A percentile compares a stretch with the other conserved stretches of the same genome.
Conservation (phyloP, 169 alveolate genomes). For the Cryptosporidium muris region DNA sequence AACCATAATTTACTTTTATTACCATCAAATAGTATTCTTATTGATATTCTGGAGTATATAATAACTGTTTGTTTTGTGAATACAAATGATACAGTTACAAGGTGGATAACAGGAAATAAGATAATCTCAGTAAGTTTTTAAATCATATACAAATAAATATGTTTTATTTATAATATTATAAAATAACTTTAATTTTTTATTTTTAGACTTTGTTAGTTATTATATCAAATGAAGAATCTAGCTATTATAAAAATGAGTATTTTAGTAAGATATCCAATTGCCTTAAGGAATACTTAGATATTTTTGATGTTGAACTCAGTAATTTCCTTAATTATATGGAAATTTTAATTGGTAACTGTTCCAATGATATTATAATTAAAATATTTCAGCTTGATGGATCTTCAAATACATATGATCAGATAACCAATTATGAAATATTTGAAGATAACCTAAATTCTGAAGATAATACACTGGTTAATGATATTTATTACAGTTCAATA, state of each 20-base stretch:
- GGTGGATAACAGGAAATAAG: constrained; percentile 43
- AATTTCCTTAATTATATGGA: too few relatives aligned
- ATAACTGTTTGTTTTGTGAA: constrained; percentile 21
- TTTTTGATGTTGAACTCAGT: background rate
- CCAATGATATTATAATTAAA: too few relatives aligned
- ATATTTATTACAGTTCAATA: background rate
- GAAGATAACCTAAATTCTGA: background rate
- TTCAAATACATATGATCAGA: too few relatives aligned
- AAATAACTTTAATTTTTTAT: background rate
- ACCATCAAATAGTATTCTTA: constrained; percentile 10
- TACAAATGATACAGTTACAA: constrained; percentile 7
- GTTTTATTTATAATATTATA: background rate
- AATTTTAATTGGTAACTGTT: too few relatives aligned
- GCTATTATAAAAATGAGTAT: constrained; percentile 1
- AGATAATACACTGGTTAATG: background rate
- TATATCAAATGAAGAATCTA: constrained; percentile 15
- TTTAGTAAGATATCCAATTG: constrained; percentile 20
- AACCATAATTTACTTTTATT: constrained; percentile 5
- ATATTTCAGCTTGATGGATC: too few relatives aligned
- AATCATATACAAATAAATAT: too few relatives aligned
- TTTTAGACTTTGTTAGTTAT: constrained; percentile 40
- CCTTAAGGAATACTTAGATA: background rate
- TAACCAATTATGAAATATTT: background rate
- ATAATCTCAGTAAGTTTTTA: constrained; percentile 46
- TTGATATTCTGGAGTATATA: constrained; percentile 23